A percentile compares a stretch with the other conserved stretches of the same genome.
phyloP scores from a whole-genome alignment of 2,329 filamentous ascomycete species.

The Chrysoporthe cubensis region DNA sequence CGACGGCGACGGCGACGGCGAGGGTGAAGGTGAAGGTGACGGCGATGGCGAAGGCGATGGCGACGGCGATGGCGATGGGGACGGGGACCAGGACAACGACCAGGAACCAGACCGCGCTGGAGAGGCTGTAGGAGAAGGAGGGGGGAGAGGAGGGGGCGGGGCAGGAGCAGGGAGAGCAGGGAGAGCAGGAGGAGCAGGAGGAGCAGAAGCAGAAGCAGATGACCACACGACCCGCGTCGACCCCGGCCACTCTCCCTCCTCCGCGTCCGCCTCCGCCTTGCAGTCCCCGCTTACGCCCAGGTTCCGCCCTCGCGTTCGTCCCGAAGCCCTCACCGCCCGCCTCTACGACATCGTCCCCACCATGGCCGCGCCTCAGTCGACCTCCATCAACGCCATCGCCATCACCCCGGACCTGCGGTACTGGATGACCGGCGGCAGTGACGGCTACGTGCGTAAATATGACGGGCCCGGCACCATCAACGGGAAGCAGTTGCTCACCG shows the following conservation, averaged over 20 bases:
- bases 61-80: constrained; percentile 41
- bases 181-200: constrained; percentile 35
- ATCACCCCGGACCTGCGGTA: constrained; percentile 93
- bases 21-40: constrained; percentile 39
- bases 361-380: constrained; percentile 93
- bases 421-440: constrained; percentile 91
- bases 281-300: constrained; percentile 41
- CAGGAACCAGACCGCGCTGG: constrained; percentile 18
- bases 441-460: constrained; percentile 96
- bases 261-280: constrained; percentile 32
- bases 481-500: constrained; percentile 88
- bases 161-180: no score
- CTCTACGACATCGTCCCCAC: constrained; percentile 96
- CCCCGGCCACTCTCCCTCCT: not conserved
- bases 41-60: constrained; percentile 39
- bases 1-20: constrained; percentile 44
- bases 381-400: constrained; percentile 90
- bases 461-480: constrained; percentile 96
- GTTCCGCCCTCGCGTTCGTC: constrained; percentile 66
- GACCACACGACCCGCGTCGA: constrained; percentile 25
- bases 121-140: constrained; percentile 31
- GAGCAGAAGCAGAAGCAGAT: constrained; percentile 22
- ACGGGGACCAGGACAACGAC: constrained; percentile 31
- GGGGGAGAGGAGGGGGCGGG: constrained; percentile 32
- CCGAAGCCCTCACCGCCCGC: constrained; percentile 77